Conservation (phyloP, 2,329 filamentous ascomycete species). For the Ramularia collo-cygni region DNA sequence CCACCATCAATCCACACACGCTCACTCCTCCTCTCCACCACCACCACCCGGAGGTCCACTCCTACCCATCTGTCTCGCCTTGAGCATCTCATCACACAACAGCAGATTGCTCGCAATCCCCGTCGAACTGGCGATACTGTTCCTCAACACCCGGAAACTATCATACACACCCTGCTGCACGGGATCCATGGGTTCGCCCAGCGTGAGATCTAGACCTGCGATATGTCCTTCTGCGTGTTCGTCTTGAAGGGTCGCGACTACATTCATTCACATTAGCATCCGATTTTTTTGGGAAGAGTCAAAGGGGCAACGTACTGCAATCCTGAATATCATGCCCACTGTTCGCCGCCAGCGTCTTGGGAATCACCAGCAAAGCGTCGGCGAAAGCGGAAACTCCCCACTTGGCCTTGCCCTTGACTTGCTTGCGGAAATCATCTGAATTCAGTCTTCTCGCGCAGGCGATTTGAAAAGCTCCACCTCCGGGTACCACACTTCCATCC, state of each 20-base stretch:
- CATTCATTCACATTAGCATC: too few species aligned
- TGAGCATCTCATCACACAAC: slow-evolving; percentile 93
- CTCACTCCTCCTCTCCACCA: slow-evolving; percentile 11
- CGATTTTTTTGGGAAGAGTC: too few species aligned
- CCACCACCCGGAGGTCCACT: slow-evolving; percentile 26
- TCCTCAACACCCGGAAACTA: slow-evolving; percentile 89
- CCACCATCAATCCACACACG: too few species aligned
- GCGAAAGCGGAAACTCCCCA: slow-evolving; percentile 93
- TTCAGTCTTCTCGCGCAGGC: slow-evolving; percentile 82
- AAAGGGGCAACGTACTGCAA: too few species aligned
- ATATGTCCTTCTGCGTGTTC: slow-evolving; percentile 76
- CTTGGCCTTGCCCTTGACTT: slow-evolving; percentile 96
- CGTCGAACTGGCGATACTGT: slow-evolving; percentile 86
- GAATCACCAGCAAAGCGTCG: slow-evolving; percentile 88
- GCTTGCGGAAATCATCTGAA: slow-evolving; percentile 78
- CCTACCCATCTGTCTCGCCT: slow-evolving; percentile 85
- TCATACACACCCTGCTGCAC: slow-evolving; percentile 89
- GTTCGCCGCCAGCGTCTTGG: slow-evolving; percentile 94
- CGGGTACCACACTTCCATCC: slow-evolving; percentile 91
- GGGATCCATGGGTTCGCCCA: slow-evolving; percentile 91
- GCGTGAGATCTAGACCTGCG: slow-evolving; percentile 78
- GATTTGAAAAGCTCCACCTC: slow-evolving; percentile 91
- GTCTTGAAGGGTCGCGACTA: slow-evolving; percentile 80
- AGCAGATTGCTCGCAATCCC: slow-evolving; percentile 93
- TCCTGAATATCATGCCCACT: slow-evolving; percentile 96